Base-by-base conservation (phyloP, 2,329 filamentous ascomycete species). In the Ophiostoma sp. region DNA sequence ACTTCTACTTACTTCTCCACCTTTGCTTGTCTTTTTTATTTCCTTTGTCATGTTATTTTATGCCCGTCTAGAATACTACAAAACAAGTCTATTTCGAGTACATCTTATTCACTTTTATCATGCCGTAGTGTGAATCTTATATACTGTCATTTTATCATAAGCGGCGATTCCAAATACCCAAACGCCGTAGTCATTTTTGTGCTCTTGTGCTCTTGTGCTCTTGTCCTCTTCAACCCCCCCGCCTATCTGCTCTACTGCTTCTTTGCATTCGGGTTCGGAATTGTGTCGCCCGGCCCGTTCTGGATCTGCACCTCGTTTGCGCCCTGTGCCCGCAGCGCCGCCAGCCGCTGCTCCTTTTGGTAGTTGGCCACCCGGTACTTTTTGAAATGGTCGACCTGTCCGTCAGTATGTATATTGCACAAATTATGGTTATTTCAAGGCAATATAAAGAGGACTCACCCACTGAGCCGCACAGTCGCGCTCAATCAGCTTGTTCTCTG, bases 361-460 rank as follows among this genome's bases (percentile, higher is more conserved):
- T 91, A 86, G 75, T 99, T 95, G 81, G 96, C 94, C 48, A 98
- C 92, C 76, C 95, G 86, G 81, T 93, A 91, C 80, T 97, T 94
- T 84, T 98, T 97, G 82, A 99, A 99, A 80, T 99, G 98, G 81
- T 93, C 93, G 72, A 97, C 91, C 92, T 95, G 75, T 69, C 44
- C 67, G 11, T 67, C 4, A 57, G 52, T n/a, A 4, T 5, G 15
- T 20, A 6, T 48, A 7, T 48, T 48, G 39, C 36, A 39, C 1
- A 41, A 41, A 41, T 13, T 10, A 41, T 7, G 39, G 17, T 31
- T 31, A 31, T 31, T 27, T 8, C 11, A 33, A 39, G 15, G 36
- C 1, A 4, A 5, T 3, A 13, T 3, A 41, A 4, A 7, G 64
- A 60, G 36, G 2, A 85, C 90, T 75, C 80, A 96, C 95, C 95